Base-by-base conservation (phyloP, 441 rosid species). In the Gossypium davidsonii region DNA sequence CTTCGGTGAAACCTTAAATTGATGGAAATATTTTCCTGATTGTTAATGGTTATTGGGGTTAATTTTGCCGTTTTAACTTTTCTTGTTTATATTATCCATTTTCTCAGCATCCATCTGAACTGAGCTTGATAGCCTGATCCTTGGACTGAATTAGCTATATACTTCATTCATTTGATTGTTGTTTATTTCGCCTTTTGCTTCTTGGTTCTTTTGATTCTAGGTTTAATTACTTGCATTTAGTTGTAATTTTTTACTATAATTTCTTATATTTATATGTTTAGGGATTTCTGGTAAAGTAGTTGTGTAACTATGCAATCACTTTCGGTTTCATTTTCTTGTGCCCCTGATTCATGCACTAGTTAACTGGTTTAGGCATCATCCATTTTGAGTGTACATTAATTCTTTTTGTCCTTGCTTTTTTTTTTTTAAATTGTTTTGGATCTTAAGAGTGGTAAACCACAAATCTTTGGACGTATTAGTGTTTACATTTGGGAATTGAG, bases 1-100 rank as follows among this genome's bases (percentile, higher is more conserved):
- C 23, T 5, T 51, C 0, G n/a, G 12, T 25, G 57, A 18, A 56
- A 44, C 7, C 7, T 12, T 18, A 25, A 25, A 20, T 44, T 9
- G 31, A 57, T 64, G 28, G 56, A 61, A 20, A 71, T 15, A 17
- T 48, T 18, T 25, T n/a, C n/a, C 20, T 61, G 79, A 73, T 44
- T 4, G 15, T 23, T 67, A 12, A 48, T 67, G 23, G 9, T 58
- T 20, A 8, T 53, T 15, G 2, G 20, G 7, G 39, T 34, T 34
- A 6, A 34, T 34, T 34, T 6, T 34, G 8, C 39, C 39, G 39
- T 34, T 34, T 34, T 34, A 34, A 34, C 39, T 34, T 34, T 34
- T 31, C 37, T 31, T 31, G 37, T 31, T 31, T 31, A 31, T 31
- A 31, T 31, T 31, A 4, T 31, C 37, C 37, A 31, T 31, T 31